Conservation (phyloP, 2,329 filamentous ascomycete species). For the Waltergamsia citrina region DNA sequence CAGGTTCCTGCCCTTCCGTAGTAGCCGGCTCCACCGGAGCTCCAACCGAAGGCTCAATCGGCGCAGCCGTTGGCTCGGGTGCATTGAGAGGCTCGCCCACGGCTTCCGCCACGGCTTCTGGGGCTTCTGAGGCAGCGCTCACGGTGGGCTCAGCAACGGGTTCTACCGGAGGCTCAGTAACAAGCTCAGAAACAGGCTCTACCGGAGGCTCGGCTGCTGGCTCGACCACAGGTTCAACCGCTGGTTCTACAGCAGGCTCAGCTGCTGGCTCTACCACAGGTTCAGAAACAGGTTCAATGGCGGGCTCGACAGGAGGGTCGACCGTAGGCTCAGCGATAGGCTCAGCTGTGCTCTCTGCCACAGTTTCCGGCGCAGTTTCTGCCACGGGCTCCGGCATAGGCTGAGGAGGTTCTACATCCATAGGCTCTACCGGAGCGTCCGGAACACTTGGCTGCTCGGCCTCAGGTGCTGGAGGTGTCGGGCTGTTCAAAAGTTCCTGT, state of each 20-base stretch:
- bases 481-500: too few relatives aligned
- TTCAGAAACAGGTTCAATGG: not conserved
- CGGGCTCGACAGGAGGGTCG: not conserved
- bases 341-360: not conserved
- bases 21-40: too few relatives aligned
- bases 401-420: conserved; percentile 5
- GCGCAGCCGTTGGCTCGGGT: too few relatives aligned
- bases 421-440: not conserved
- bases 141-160: not conserved
- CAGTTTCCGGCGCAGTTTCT: not conserved
- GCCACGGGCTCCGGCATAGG: conserved; percentile 6
- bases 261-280: not conserved
- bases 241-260: conserved; percentile 2
- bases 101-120: too few relatives aligned
- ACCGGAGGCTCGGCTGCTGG: conserved; percentile 2
- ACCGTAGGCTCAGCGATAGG: not conserved
- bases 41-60: too few relatives aligned
- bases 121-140: too few relatives aligned
- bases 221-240: conserved; percentile 4
- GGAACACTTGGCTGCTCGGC: too few relatives aligned
- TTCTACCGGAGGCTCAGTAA: not conserved
- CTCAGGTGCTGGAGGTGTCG: too few relatives aligned
- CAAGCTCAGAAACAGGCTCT: not conserved
- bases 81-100: too few relatives aligned
- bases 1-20: too few relatives aligned